Evolutionary conservation across 2,329 filamentous ascomycete species (phyloP), one percentile per base, ranked within the genome.

Genomic region (Fusarium aywerte): DNA sequence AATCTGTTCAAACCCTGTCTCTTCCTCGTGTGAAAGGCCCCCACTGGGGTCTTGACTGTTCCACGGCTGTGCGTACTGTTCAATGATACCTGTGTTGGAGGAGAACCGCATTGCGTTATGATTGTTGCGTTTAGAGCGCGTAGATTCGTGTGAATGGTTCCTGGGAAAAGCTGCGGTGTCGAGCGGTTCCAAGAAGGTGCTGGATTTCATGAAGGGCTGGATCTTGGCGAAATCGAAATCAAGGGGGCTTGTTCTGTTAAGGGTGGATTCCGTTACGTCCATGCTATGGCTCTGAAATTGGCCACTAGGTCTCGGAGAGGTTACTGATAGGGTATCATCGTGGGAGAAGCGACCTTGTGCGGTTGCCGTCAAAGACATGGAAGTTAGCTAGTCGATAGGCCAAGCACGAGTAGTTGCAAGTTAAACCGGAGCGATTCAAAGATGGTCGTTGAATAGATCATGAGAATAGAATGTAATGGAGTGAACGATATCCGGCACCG

Each of bases 251-350:
- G 47, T 53, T 38, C 63, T 42, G 15, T 66, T 60, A 3, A 66
- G 45, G 31, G 62, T 66, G 12, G 63, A 66, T 5, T 51, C 57
- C 3, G 63, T 66, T 3, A 66, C 55, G 25, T 66, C 62, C 49
- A 45, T 62, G 11, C 50, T 66, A 7, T 18, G 50, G 3, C 47
- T 29, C 15, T 35, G 44, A 0, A 5, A 4, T 23, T 61, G 40
- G 15, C 42, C 38, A 15, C 29, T 25, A 16, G 33, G 25, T 1
- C 20, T 31, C 10, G 58, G 21, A 4, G 48, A 36, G 11, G 47
- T 27, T 11, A 54, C 16, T 4, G 40, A 25, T 12, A 36, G 15
- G 8, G 42, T 36, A 54, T 47, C 56, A 16, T 54, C 29, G 25
- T 62, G 47, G 10, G 40, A 20, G 27, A 39, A 36, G 16, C 47